Base-by-base conservation (phyloP, 2,329 filamentous ascomycete genomes). In the Beauveria bassiana region DNA sequence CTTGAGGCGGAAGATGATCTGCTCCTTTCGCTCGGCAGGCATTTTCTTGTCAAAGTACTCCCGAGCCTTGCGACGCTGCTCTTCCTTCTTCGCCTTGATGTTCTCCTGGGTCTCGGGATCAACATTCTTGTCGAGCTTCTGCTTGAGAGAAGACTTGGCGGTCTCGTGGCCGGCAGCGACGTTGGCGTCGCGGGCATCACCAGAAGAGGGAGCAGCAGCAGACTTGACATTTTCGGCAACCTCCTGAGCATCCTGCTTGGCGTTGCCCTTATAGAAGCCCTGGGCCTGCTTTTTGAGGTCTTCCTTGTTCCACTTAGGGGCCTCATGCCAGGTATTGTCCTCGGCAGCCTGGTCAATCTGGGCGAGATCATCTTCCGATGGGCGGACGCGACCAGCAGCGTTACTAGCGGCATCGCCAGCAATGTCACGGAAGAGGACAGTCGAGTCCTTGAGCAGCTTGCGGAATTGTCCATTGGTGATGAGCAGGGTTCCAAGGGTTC, bases 381-480 rank as follows among this genome's bases (percentile, higher is more conserved):
- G 95, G 58, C 89, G 89, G 56, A 97, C 82, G 68, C 79, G 85
- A 68, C 80, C 79, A 61, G 93, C 91, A 7, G 89, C 88, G 70
- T 90, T 93, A 65, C 83, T 82, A 12, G 95, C 93, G 28, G 90
- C 91, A 75, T 99, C 95, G 58, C 92, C 91, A 63, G 90, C 91
- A 71, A 99, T 95, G 70, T 98, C 93, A 42, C 93, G 90, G 46
- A 96, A 74, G 10, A 99, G 82, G 42, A 93, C 80, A 28, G 84
- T 84, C 14, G 89, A 88, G 79, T 99, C 95, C 64, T 83, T 89
- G 66, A 96, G 16, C 42, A 63, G 57, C 79, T 96, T 96, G 68
- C 92, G 85, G 81, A 96, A 97, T 73, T 98, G 93, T 66, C 95
- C 95, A 69, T 99, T 99, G 69, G 93, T 96, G 70, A 98, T 89